A percentile compares a stretch with the other conserved stretches of the same genome.
phyloP scores from a whole-genome alignment of 2,329 filamentous ascomycete species.

The Apiospora koreana region DNA sequence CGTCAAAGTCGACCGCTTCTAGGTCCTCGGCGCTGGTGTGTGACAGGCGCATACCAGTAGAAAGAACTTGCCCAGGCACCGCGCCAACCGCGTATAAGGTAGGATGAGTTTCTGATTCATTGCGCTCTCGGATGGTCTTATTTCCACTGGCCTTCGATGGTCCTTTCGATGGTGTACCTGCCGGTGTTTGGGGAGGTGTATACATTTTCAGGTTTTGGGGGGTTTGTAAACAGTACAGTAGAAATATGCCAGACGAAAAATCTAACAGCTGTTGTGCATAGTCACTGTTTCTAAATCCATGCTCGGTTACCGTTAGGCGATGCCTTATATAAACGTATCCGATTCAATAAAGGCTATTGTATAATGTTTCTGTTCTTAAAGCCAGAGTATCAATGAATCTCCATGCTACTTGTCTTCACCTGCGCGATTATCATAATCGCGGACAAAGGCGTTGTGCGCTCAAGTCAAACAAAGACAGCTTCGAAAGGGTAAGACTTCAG shows the following conservation, averaged over 20 bases:
- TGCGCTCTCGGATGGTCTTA: background rate
- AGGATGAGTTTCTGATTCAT: background rate
- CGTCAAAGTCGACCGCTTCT: background rate
- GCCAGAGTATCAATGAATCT: background rate
- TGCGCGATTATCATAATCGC: background rate
- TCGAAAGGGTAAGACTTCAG: no score
- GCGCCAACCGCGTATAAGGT: background rate
- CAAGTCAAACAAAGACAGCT: background rate
- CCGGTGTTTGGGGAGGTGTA: no score
- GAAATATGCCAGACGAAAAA: background rate
- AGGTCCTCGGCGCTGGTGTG: background rate
- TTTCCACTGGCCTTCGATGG: background rate
- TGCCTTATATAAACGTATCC: background rate
- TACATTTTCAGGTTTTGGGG: background rate
- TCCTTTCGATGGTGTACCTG: background rate
- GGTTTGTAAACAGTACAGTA: background rate
- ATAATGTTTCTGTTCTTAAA: background rate
- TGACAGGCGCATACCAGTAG: background rate
- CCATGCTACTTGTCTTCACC: background rate
- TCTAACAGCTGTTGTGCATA: background rate
- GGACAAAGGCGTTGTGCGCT: background rate
- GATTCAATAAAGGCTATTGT: background rate
- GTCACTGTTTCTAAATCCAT: background rate
- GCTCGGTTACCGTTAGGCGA: background rate
- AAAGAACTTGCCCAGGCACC: background rate